A percentile compares a stretch with the other conserved stretches of the same genome.
Conservation (phyloP, 1,284 basidiomycete genomes). For the Ustilago loliicola region DNA sequence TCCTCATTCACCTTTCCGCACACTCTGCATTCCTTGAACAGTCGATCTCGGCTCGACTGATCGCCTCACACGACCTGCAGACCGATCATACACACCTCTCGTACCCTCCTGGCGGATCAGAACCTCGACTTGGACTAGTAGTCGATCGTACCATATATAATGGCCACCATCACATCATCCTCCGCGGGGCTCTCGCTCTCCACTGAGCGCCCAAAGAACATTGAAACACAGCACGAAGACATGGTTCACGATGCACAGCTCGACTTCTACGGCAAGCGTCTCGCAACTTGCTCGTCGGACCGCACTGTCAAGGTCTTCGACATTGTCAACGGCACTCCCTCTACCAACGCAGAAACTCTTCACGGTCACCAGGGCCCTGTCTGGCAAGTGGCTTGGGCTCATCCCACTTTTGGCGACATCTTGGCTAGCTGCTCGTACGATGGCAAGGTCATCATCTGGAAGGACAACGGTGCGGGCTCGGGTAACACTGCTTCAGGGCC, state of each 20-base stretch:
- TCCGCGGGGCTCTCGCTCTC: constrained; percentile 48
- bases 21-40: not conserved
- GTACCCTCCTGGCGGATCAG: not conserved
- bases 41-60: not conserved
- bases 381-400: constrained; percentile 99
- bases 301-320: constrained; percentile 96
- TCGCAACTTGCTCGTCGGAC: constrained; percentile 97
- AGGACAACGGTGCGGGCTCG: constrained; percentile 77
- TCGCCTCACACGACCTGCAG: not conserved
- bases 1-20: not conserved
- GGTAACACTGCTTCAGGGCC: constrained; percentile 72
- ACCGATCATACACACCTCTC: not conserved
- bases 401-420: constrained; percentile 91
- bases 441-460: constrained; percentile 98
- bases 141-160: constrained; percentile 1
- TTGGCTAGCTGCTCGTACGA: constrained; percentile 98
- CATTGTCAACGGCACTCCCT: constrained; percentile 86
- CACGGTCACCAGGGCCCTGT: constrained; percentile 88
- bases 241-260: constrained; percentile 89
- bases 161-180: constrained; percentile 39
- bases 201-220: constrained; percentile 57
- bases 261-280: constrained; percentile 95
- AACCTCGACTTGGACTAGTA: not conserved
- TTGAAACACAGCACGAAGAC: constrained; percentile 69
- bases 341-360: constrained; percentile 73